Percentiles rank a stretch among this genome's conserved stretches.
These are phyloP conservation scores for Xylariomycetidae sp. DNA, from an alignment of 2,329 filamentous ascomycete species.

Conservation along the genomic window DNA sequence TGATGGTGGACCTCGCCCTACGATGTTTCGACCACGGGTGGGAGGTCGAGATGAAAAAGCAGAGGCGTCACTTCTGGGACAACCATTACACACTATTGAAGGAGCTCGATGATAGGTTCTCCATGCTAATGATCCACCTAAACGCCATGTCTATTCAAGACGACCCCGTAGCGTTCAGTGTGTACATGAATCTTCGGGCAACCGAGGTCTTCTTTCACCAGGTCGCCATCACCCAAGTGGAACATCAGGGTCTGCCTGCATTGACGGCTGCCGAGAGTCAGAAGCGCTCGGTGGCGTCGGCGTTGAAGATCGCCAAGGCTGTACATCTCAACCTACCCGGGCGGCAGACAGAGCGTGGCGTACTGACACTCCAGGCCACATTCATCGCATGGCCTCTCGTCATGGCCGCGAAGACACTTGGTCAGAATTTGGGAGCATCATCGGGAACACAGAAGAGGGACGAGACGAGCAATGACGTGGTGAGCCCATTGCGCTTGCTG, in stretches of 20 bases:
- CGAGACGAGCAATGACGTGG: background rate
- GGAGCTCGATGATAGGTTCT: background rate
- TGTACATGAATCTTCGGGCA: background rate
- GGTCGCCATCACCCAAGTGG: background rate
- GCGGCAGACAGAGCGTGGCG: background rate
- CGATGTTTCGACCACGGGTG: background rate
- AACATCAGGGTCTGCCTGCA: background rate
- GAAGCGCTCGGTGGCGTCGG: background rate
- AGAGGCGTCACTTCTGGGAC: background rate
- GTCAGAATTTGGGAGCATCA: too few relatives aligned
- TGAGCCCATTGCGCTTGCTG: background rate
- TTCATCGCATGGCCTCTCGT: background rate
- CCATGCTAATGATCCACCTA: background rate
- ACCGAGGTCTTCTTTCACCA: background rate
- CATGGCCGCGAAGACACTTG: background rate
- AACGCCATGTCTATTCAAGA: background rate
- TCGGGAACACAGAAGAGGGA: background rate
- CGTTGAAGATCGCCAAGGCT: background rate
- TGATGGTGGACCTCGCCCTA: background rate
- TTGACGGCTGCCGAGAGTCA: background rate
- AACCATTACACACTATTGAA: background rate
- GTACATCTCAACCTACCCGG: background rate
- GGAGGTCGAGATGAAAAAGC: background rate
- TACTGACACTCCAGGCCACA: background rate
- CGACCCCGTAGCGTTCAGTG: background rate